phyloP scores from a whole-genome alignment of 2,329 filamentous ascomycete genomes.

The Metarhizium guizhouense region DNA sequence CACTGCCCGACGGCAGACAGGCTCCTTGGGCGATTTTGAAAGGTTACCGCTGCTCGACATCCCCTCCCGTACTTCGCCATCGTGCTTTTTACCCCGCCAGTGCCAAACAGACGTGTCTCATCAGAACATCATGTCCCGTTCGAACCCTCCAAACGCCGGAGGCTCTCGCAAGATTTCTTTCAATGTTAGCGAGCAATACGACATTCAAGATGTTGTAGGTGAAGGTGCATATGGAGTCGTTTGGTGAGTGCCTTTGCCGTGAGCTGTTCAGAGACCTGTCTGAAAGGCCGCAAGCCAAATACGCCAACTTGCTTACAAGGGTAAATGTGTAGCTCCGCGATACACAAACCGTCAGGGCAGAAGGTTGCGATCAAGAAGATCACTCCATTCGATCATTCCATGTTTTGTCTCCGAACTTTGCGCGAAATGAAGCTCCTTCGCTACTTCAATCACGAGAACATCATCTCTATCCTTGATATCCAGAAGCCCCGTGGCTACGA shows the following conservation, averaged over 20 bases:
- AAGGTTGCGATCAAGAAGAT: slow-evolving; percentile 99
- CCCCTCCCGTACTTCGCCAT: background rate
- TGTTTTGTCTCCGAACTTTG: slow-evolving; percentile 94
- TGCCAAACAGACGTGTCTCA: background rate
- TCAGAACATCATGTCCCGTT: slow-evolving; percentile 41
- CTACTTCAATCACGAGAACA: slow-evolving; percentile 99
- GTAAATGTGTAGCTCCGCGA: slow-evolving; percentile 60
- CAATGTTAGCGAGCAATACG: slow-evolving; percentile 99
- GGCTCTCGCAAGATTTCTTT: slow-evolving; percentile 93
- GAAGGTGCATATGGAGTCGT: slow-evolving; percentile 98
- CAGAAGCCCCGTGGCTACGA: slow-evolving; percentile 97
- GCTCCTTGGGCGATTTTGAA: background rate
- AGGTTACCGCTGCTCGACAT: background rate
- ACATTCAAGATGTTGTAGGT: slow-evolving; percentile 98
- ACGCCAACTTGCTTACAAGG: background rate
- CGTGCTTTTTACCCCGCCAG: background rate
- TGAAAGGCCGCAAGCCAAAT: background rate
- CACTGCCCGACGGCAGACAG: background rate
- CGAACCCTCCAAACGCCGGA: slow-evolving; percentile 46
- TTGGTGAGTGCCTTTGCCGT: slow-evolving; percentile 56
- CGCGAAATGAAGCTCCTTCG: slow-evolving; percentile 98
- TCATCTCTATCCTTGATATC: slow-evolving; percentile 98
- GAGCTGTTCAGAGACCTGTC: background rate
- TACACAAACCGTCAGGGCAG: slow-evolving; percentile 96
- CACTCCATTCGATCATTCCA: slow-evolving; percentile 96